These are phyloP conservation scores for Talaromyces sp. DNA, from an alignment of 2,329 filamentous ascomycete species.

Conservation along the genomic window DNA sequence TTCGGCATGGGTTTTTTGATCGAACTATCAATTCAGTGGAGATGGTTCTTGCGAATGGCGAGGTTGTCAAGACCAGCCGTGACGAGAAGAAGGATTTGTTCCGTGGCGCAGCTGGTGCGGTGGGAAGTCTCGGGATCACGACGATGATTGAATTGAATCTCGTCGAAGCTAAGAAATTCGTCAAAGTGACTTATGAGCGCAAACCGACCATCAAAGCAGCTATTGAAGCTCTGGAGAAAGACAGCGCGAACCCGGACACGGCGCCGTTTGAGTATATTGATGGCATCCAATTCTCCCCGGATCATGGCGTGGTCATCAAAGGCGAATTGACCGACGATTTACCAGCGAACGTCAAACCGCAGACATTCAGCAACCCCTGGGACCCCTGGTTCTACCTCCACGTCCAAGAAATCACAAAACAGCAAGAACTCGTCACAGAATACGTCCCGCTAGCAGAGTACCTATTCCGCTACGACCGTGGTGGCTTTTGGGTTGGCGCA, in stretches of 20 bases:
- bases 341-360: conserved; percentile 31
- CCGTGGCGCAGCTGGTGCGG: conserved; percentile 56
- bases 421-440: conserved; percentile 41
- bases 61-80: conserved; percentile 45
- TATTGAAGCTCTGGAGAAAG: conserved; percentile 48
- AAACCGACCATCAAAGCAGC: conserved; percentile 50
- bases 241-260: conserved; percentile 33
- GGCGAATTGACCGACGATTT: conserved; percentile 55
- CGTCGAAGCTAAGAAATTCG: conserved; percentile 53
- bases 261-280: conserved; percentile 61
- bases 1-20: conserved; percentile 65
- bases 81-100: conserved; percentile 55
- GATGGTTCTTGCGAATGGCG: conserved; percentile 60
- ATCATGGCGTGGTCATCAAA: conserved; percentile 58
- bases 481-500: conserved; percentile 62
- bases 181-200: conserved; percentile 62
- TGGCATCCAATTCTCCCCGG: conserved; percentile 60
- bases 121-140: conserved; percentile 60
- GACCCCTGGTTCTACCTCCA: conserved; percentile 77
- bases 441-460: conserved; percentile 45
- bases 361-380: conserved; percentile 53
- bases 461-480: conserved; percentile 55
- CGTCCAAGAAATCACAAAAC: conserved; percentile 43
- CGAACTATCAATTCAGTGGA: conserved; percentile 60
- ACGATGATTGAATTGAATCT: conserved; percentile 61